Base-by-base conservation (phyloP, 306 rosid species). In the Prunus mira region DNA sequence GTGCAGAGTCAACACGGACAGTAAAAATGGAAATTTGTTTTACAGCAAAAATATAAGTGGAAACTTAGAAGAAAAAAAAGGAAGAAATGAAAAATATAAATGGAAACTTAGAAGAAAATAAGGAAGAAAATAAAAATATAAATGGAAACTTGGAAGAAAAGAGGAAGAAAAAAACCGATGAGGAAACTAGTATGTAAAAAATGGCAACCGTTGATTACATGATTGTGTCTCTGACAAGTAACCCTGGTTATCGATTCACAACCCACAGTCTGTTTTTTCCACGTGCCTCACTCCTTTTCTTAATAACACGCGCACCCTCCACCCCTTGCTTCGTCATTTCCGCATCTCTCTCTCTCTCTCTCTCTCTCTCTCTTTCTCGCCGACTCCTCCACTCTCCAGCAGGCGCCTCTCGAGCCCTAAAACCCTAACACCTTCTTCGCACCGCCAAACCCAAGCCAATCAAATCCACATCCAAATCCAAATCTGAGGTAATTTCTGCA, bases 351-450 rank as follows among this genome's bases (percentile, higher is more conserved):
- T 62, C 60, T 28, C 30, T 27, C 8, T 60, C 50, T n/a, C 12
- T 56, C 18, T 34, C 65, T 77, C 80, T 68, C 41, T 69, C 50
- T 77, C 65, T 34, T 70, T 70, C 47, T 3, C 72, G 61, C 80
- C 65, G 72, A 65, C 86, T 50, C 83, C 19, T 57, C 71, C 43
- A 56, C 62, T 66, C 67, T 76, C 49, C 56, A 51, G 62, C 65
- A 49, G 43, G 49, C 73, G 34, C 70, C 65, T 52, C 65, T 28
- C 63, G 27, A 15, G 52, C 81, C 81, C 74, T 50, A 49, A 68
- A 79, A 58, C 78, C 78, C 71, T 72, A 77, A 28, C 43, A 2
- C n/a, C 47, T 25, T 76, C 65, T 9, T 14, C 65, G 18, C 8
- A 30, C 18, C 73, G 9, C 76, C 78, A 19, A 22, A n/a, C 54